phyloP scores from a whole-genome alignment of 371 early-diverging fungal species.

The Mucor circinelloides region DNA sequence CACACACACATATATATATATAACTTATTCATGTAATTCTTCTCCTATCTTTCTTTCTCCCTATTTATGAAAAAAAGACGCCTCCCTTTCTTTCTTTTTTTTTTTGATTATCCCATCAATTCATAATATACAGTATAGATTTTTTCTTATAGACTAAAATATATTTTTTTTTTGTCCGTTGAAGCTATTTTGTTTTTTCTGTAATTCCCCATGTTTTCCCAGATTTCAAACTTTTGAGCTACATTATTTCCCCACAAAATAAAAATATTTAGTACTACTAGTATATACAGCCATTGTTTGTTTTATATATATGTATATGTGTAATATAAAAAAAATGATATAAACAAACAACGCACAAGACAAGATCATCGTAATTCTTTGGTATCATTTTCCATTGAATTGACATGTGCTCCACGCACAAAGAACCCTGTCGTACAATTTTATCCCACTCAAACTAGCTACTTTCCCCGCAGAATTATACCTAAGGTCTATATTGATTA shows the following conservation, averaged over 20 bases:
- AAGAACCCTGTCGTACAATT: background rate
- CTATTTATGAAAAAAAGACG: background rate
- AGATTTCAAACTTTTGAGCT: conserved; percentile 15
- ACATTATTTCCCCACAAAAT: background rate
- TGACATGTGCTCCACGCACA: conserved; percentile 1
- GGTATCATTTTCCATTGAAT: background rate
- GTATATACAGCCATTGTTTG: background rate
- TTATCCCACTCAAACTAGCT: background rate
- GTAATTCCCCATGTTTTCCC: conserved; percentile 80
- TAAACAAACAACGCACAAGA: background rate
- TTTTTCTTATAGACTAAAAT: background rate
- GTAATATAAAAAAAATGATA: background rate
- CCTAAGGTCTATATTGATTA: background rate
- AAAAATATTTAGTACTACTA: background rate
- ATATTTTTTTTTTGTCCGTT: background rate
- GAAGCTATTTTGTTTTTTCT: conserved; percentile 39
- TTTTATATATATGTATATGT: too few relatives aligned
- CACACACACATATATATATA: background rate
- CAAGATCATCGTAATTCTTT: background rate
- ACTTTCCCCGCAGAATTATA: conserved; percentile 1
- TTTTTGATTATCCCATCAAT: background rate
- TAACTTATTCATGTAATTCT: background rate
- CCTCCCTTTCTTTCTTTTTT: background rate
- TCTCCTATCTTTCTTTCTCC: background rate
- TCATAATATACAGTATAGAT: background rate